Conservation (phyloP, 345 rosid species). For the Populus ilicifolia region DNA sequence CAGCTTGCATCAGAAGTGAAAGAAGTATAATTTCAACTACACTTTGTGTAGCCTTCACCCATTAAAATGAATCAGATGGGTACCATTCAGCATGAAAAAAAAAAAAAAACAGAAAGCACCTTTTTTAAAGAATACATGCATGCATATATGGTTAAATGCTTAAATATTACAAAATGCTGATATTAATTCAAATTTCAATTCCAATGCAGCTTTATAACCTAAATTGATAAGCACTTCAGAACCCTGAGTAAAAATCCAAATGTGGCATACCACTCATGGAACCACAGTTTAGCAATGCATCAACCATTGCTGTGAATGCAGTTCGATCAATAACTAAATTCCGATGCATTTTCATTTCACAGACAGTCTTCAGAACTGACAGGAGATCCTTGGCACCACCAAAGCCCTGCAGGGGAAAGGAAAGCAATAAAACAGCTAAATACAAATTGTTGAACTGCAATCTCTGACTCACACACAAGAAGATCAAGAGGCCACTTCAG, state of each 20-base stretch:
- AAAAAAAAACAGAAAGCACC: background rate
- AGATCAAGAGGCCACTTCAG: constrained; percentile 6
- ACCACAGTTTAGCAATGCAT: constrained; percentile 59
- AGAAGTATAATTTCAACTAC: background rate
- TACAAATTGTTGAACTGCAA: background rate
- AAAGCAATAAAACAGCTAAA: background rate
- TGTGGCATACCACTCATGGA: constrained; percentile 46
- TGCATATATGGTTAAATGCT: background rate
- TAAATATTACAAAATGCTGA: too few species aligned
- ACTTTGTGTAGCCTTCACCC: background rate
- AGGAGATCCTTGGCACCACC: constrained; percentile 47
- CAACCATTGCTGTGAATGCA: constrained; percentile 63
- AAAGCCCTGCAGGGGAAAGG: constrained; percentile 46
- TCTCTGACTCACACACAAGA: background rate
- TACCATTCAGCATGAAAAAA: background rate
- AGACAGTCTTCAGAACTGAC: constrained; percentile 42
- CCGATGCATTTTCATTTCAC: constrained; percentile 52
- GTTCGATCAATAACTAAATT: constrained; percentile 52
- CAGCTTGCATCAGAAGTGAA: background rate
- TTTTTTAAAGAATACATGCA: background rate
- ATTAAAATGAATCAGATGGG: background rate
- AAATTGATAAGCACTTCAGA: background rate
- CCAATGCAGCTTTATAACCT: background rate
- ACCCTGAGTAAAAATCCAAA: constrained; percentile 9
- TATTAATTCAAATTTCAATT: constrained; percentile 1